Evolutionary conservation across 768 basidiomycete species (phyloP).

Genomic region (Suillus alpinus): DNA sequence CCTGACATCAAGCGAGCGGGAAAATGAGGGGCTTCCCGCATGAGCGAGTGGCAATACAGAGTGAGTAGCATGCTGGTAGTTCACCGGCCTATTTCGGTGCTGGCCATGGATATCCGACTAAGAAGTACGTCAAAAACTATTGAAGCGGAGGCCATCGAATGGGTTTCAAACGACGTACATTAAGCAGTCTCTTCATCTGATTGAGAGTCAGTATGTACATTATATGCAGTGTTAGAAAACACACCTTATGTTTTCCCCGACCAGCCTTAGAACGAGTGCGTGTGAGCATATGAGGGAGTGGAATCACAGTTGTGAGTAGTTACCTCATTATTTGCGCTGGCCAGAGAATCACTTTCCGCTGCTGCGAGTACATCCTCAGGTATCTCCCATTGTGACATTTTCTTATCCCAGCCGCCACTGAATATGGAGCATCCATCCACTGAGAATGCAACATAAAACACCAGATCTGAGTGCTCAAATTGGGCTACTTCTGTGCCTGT

Average conservation of each 20-base stretch:
- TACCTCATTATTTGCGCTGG: neutral
- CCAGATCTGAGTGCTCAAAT: neutral
- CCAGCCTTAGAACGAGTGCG: neutral
- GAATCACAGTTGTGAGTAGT: neutral
- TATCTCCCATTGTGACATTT: neutral
- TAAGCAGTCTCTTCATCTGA: neutral
- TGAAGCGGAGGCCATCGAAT: neutral
- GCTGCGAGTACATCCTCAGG: neutral
- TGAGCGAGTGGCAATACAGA: neutral
- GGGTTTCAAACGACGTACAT: neutral
- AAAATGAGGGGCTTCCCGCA: neutral
- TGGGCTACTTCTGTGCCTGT: conserved; percentile 17
- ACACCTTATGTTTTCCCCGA: neutral
- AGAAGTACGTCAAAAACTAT: neutral
- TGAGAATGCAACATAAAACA: neutral
- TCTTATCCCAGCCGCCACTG: neutral
- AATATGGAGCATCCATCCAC: neutral
- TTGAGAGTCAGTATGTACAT: neutral
- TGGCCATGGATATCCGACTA: neutral
- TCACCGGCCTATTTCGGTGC: neutral
- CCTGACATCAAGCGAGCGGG: neutral
- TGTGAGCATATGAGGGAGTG: neutral
- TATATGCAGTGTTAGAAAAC: neutral
- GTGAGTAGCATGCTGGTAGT: neutral
- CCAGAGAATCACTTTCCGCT: neutral